These are phyloP conservation scores for Russula olivacea DNA, from an alignment of 768 basidiomycete genomes.

Conservation along the genomic window DNA sequence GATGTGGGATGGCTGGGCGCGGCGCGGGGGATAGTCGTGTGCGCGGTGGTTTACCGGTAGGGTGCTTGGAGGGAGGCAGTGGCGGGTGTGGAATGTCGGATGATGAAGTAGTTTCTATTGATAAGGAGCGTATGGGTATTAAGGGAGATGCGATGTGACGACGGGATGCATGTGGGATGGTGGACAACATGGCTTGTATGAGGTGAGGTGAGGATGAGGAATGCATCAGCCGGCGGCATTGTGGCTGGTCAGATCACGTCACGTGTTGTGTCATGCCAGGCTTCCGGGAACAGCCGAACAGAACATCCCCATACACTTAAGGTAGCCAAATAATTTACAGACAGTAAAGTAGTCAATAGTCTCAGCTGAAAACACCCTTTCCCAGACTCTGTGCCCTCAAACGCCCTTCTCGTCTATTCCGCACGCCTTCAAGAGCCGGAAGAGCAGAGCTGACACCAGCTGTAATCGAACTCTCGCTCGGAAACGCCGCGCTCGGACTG, in stretches of 20 bases:
- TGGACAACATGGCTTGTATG: constrained; percentile 24
- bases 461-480: neutral
- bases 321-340: neutral
- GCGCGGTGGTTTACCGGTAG: constrained; percentile 30
- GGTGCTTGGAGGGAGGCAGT: constrained; percentile 31
- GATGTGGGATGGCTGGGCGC: constrained; percentile 31
- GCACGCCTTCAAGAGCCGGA: neutral
- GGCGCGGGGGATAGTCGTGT: constrained; percentile 42
- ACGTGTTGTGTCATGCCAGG: neutral
- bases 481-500: neutral
- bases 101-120: constrained; percentile 19
- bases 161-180: constrained; percentile 6
- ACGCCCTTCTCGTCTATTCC: constrained; percentile 12
- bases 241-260: constrained; percentile 1
- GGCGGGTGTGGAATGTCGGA: constrained; percentile 22
- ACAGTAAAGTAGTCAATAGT: too few relatives aligned
- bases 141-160: constrained; percentile 6
- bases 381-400: constrained; percentile 9
- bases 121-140: constrained; percentile 18
- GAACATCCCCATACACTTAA: too few relatives aligned
- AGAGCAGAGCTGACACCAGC: constrained; percentile 12
- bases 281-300: neutral
- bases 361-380: neutral
- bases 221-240: neutral
- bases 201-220: neutral